Evolutionary conservation across 164 flowering plant genomes (phyloP), one percentile per base, ranked within the genome.

Genomic region (Magnolia officinalis): DNA sequence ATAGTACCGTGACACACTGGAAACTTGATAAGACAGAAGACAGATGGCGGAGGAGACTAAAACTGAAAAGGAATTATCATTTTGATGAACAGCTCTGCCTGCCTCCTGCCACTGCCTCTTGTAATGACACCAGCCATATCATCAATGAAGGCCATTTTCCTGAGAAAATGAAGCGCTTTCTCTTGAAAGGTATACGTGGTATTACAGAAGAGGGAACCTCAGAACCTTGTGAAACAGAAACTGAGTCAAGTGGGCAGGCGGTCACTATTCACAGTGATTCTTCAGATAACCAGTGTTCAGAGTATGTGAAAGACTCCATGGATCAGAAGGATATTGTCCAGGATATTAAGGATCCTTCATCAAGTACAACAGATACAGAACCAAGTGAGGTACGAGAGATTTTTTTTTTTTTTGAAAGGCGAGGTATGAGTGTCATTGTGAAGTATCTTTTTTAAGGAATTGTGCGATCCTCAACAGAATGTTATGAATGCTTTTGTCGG

Each of bases 1-100:
- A 91, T 82, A 81, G 76, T 77, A 79, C 80, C 67, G 37, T 86
- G n/a, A 83, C 85, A 72, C 93, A 88, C 76, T 96, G 99, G 99
- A 96, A 96, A 83, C 97, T 92, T 72, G 99, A 96, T 81, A 96
- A 93, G 84, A 88, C 97, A 73, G 99, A 96, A 81, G 98, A 96
- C 82, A 50, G 77, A 19, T 92, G 97, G 98, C 89, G 99, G 11
- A 91, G 98, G 50, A 90, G 99, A 76, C 92, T 77, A 79, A 96
- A 94, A 83, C 81, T 96, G 74, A 91, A 90, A 80, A 90, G 87
- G 74, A 96, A 96, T 85, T 96, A 94, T 78, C 92, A 89, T 84
- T 96, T 94, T 83, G 92, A 94, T 86, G 93, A 89, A 74, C 89
- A 82, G 73, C 80, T 96, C 61, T 96, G 99, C 81, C 85, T 80